Conservation (phyloP, 768 basidiomycete genomes). For the Amanita polypyramis region DNA sequence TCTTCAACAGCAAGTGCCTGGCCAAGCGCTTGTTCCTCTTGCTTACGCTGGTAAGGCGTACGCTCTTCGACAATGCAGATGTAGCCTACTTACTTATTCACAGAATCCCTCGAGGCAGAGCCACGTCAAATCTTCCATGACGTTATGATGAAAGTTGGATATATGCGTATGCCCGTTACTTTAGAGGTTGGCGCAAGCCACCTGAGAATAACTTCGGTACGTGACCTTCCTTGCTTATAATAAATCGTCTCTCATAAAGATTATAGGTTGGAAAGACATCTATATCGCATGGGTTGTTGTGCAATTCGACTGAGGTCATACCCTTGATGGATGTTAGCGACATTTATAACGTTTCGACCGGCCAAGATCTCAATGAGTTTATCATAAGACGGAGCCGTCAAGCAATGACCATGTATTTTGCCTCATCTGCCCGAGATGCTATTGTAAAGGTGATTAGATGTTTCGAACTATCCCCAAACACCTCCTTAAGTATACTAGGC, state of each 20-base stretch:
- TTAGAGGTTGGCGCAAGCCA: slow-evolving; percentile 61
- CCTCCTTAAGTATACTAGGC: slow-evolving; percentile 28
- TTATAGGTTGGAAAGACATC: slow-evolving; percentile 56
- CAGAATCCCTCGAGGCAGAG: slow-evolving; percentile 60
- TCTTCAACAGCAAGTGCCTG: slow-evolving; percentile 45
- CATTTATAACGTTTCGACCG: slow-evolving; percentile 71
- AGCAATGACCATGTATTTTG: slow-evolving; percentile 66
- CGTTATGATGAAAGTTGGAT: slow-evolving; percentile 53
- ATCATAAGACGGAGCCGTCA: slow-evolving; percentile 68
- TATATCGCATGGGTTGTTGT: slow-evolving; percentile 57
- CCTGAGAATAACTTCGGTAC: slow-evolving; percentile 66
- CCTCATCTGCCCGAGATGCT: slow-evolving; percentile 53
- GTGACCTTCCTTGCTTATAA: slow-evolving; percentile 12
- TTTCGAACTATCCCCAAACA: not conserved
- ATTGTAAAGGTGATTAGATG: slow-evolving; percentile 55
- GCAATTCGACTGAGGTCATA: slow-evolving; percentile 77
- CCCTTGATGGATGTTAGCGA: slow-evolving; percentile 77
- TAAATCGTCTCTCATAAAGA: slow-evolving; percentile 2
- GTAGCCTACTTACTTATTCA: slow-evolving; percentile 4
- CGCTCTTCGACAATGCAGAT: not conserved
- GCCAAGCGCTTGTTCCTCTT: slow-evolving; percentile 34
- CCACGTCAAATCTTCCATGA: slow-evolving; percentile 39
- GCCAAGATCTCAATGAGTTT: slow-evolving; percentile 67
- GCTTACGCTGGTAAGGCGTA: slow-evolving; percentile 43
- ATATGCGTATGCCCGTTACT: slow-evolving; percentile 62